A percentile compares a stretch with the other conserved stretches of the same genome.
phyloP scores from a whole-genome alignment of 202 grass and related monocot species.

The Zoysia matrella region DNA sequence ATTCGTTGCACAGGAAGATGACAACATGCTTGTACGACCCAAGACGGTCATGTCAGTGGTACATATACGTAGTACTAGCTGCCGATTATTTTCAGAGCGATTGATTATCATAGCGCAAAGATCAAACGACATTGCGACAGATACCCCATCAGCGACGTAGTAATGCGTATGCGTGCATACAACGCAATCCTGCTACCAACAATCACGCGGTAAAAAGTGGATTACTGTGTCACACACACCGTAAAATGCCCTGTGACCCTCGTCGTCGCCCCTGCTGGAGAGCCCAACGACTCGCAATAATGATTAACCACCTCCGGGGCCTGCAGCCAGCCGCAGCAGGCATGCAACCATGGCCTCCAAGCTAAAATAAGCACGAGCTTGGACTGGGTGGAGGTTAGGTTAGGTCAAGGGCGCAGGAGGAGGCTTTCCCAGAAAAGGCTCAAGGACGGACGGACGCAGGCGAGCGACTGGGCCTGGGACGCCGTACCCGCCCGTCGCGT shows the following conservation, averaged over 20 bases:
- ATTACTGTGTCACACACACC: neutral
- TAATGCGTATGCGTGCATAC: too few species aligned
- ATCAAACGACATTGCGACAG: neutral
- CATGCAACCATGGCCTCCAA: neutral
- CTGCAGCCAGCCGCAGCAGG: neutral
- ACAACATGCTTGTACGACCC: neutral
- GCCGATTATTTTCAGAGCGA: neutral
- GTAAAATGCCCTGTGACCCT: too few species aligned
- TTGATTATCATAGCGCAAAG: conserved; percentile 2
- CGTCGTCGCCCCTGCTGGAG: neutral
- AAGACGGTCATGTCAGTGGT: conserved; percentile 15
- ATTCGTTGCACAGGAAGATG: conserved; percentile 14
- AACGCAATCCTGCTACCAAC: neutral
- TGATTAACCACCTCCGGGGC: neutral
- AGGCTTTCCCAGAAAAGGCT: neutral
- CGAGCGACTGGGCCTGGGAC: neutral
- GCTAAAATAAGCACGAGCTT: neutral
- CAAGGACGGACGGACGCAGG: neutral
- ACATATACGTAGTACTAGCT: neutral
- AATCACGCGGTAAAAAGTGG: neutral
- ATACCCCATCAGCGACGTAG: neutral
- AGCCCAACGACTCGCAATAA: neutral
- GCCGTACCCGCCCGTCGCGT: neutral
- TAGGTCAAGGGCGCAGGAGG: conserved; percentile 17
- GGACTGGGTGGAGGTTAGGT: neutral